These are phyloP conservation scores for Panaeolus cyanescens DNA, from an alignment of 768 basidiomycete species.

Conservation along the genomic window DNA sequence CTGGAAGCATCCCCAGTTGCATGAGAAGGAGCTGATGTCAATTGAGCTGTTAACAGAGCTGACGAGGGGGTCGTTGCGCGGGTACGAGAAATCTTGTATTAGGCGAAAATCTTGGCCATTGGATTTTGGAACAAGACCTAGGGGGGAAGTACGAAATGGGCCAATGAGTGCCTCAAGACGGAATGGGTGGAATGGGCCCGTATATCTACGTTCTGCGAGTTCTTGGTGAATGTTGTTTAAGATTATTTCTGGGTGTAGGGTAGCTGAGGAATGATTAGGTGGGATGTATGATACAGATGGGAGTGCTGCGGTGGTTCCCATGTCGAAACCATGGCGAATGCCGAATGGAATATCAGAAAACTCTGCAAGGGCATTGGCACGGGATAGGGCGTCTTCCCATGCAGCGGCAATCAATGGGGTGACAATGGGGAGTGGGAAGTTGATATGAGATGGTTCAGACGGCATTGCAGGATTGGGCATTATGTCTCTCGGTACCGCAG, in stretches of 20 bases:
- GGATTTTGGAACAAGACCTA: slow-evolving; percentile 40
- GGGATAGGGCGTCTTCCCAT: slow-evolving; percentile 17
- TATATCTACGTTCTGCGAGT: slow-evolving; percentile 15
- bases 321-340: too few species aligned
- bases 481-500: slow-evolving; percentile 26
- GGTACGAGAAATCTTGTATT: slow-evolving; percentile 33
- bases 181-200: slow-evolving; percentile 23
- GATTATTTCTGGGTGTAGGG: slow-evolving; percentile 29
- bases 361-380: slow-evolving; percentile 12
- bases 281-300: slow-evolving; percentile 23
- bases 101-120: slow-evolving; percentile 19
- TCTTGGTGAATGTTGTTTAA: slow-evolving; percentile 32
- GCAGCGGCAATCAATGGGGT: slow-evolving; percentile 28
- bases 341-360: slow-evolving; percentile 32
- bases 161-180: slow-evolving; percentile 35
- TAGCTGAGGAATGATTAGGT: slow-evolving; percentile 34
- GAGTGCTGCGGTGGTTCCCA: slow-evolving; percentile 24
- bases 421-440: slow-evolving; percentile 29
- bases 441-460: slow-evolving; percentile 13
- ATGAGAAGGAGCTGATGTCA: too few species aligned
- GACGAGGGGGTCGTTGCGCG: slow-evolving; percentile 20
- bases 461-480: slow-evolving; percentile 26
- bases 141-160: slow-evolving; percentile 39
- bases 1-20: slow-evolving; percentile 40
- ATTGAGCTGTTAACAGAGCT: too few species aligned